Evolutionary conservation across 495 filamentous ascomycete species (phyloP).

Genomic region (Chaetomium tenue): DNA sequence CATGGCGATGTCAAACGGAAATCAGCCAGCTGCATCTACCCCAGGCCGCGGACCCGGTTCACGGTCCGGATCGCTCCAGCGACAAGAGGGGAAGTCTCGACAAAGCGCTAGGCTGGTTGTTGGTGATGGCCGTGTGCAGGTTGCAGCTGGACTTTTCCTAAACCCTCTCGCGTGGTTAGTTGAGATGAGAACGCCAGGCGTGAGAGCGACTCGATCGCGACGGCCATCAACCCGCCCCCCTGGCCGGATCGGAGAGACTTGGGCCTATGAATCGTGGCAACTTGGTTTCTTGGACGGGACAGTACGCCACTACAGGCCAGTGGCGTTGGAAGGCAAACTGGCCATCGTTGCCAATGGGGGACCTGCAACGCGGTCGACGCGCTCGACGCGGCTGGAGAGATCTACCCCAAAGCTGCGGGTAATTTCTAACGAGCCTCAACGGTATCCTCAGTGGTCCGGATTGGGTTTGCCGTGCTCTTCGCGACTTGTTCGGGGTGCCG

Average conservation of each 20-base stretch:
- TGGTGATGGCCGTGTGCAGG: not conserved
- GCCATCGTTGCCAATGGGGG: not conserved
- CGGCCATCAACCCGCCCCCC: not conserved
- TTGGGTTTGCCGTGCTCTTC: not conserved
- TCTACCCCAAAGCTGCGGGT: not conserved
- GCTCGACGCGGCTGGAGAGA: not conserved
- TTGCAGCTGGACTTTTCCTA: not conserved
- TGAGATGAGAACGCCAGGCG: not conserved
- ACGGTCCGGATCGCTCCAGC: not conserved
- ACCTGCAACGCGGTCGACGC: too few species aligned
- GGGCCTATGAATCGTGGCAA: not conserved
- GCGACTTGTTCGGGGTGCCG: not conserved
- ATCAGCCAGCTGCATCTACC: not conserved
- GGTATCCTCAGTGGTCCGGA: not conserved
- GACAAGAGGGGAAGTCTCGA: not conserved
- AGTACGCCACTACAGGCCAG: not conserved
- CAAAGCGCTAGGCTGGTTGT: not conserved
- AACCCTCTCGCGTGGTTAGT: not conserved
- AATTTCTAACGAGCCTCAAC: not conserved
- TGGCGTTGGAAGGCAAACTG: not conserved
- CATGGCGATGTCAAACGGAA: not conserved
- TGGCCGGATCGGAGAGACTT: not conserved
- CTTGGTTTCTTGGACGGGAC: not conserved
- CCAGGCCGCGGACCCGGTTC: conserved; percentile 1
- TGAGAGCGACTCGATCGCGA: not conserved